phyloP scores from a whole-genome alignment of 371 early-diverging fungal genomes.

The Sporodiniella umbellata region DNA sequence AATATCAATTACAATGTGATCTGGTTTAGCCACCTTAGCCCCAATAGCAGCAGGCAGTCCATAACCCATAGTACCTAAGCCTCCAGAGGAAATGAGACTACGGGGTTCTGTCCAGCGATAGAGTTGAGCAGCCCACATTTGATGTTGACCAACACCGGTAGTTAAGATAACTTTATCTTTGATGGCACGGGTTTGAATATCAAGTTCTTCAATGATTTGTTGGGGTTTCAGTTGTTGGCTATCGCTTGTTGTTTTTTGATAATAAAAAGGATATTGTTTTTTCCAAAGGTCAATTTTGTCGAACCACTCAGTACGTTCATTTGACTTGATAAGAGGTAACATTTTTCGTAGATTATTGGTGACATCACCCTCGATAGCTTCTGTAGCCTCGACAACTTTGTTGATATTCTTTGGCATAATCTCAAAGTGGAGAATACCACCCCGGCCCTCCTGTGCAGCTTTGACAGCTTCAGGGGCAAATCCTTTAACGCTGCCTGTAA shows the following conservation, averaged over 20 bases:
- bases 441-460: conserved; percentile 85
- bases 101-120: conserved; percentile 89
- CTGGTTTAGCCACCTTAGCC: conserved; percentile 91
- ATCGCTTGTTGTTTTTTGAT: conserved; percentile 45
- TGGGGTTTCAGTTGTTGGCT: conserved; percentile 79
- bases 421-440: conserved; percentile 97
- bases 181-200: conserved; percentile 72
- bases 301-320: conserved; percentile 82
- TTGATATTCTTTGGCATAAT: conserved; percentile 98
- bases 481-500: conserved; percentile 80
- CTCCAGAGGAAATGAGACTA: conserved; percentile 90
- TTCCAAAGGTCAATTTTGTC: conserved; percentile 82
- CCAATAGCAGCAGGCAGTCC: conserved; percentile 95
- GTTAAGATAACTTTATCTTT: conserved; percentile 93
- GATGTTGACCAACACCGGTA: conserved; percentile 98
- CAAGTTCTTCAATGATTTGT: conserved; percentile 88
- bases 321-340: conserved; percentile 71
- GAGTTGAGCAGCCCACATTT: conserved; percentile 95
- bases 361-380: conserved; percentile 94
- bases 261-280: conserved; percentile 85
- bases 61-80: conserved; percentile 97
- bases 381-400: conserved; percentile 89
- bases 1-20: conserved; percentile 92
- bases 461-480: conserved; percentile 93
- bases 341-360: conserved; percentile 76